A percentile compares a stretch with the other conserved stretches of the same genome.
Conservation (phyloP, 495 filamentous ascomycete species). For the Hamigera avellanea region DNA sequence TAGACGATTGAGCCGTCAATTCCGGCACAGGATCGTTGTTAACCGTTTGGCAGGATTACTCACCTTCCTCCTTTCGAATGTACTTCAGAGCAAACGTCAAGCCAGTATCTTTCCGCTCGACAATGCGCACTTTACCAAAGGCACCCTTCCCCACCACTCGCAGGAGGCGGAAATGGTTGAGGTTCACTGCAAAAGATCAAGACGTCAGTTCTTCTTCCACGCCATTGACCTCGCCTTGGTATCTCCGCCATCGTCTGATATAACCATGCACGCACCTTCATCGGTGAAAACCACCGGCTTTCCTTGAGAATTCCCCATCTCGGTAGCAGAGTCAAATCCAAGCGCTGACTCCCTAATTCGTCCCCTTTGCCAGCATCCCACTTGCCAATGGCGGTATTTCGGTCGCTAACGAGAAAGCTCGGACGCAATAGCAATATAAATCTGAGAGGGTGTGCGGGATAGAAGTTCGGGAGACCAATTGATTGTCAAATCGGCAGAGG, state of each 20-base stretch:
- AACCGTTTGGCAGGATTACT: slow-evolving; percentile 12
- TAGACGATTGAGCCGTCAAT: slow-evolving; percentile 20
- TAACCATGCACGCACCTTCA: slow-evolving; percentile 58
- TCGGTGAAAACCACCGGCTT: slow-evolving; percentile 87
- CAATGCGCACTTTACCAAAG: slow-evolving; percentile 96
- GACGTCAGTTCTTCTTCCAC: background rate
- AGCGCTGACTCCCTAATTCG: slow-evolving; percentile 8
- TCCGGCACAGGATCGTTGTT: background rate
- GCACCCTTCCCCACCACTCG: slow-evolving; percentile 95
- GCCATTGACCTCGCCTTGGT: too few relatives aligned
- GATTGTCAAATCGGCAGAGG: slow-evolving; percentile 1
- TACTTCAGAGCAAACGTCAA: slow-evolving; percentile 95
- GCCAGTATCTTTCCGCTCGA: slow-evolving; percentile 91
- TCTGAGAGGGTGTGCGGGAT: too few relatives aligned
- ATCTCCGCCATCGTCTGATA: background rate
- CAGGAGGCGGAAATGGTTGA: slow-evolving; percentile 92
- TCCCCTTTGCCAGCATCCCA: slow-evolving; percentile 25
- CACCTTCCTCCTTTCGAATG: slow-evolving; percentile 97
- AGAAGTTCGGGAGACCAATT: slow-evolving; percentile 2
- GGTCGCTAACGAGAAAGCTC: slow-evolving; percentile 2
- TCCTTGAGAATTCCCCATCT: slow-evolving; percentile 90
- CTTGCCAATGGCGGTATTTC: slow-evolving; percentile 3
- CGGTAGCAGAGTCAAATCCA: slow-evolving; percentile 9
- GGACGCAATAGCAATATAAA: too few relatives aligned
- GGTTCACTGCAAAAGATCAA: slow-evolving; percentile 54